A percentile compares a stretch with the other conserved stretches of the same genome.
Conservation (phyloP, 352 stramenopile species). For the Globisporangium emineosum region DNA sequence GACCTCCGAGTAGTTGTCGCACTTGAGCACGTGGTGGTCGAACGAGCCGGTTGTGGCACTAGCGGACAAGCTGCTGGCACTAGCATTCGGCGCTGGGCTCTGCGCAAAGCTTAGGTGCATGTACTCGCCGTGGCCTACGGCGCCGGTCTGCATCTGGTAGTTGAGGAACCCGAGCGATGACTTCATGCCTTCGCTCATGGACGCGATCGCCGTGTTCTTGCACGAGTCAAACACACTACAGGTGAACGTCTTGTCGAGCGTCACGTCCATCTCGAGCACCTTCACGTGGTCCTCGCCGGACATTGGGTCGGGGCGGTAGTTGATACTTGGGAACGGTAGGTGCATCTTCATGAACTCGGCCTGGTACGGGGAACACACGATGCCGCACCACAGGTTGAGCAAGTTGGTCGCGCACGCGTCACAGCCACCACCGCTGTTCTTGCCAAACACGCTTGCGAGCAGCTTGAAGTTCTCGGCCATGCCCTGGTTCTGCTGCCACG, state of each 20-base stretch:
- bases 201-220: slow-evolving; percentile 82
- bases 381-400: slow-evolving; percentile 83
- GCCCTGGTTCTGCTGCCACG: slow-evolving; percentile 89
- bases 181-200: slow-evolving; percentile 68
- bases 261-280: slow-evolving; percentile 76
- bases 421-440: slow-evolving; percentile 66
- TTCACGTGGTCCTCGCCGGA: slow-evolving; percentile 71
- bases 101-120: slow-evolving; percentile 73
- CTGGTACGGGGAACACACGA: slow-evolving; percentile 81
- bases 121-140: slow-evolving; percentile 86
- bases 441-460: slow-evolving; percentile 61
- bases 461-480: slow-evolving; percentile 87
- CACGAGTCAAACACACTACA: slow-evolving; percentile 84
- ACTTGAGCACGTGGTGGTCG: slow-evolving; percentile 57
- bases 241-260: slow-evolving; percentile 64
- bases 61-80: too few relatives aligned
- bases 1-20: slow-evolving; percentile 78
- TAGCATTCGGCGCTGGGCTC: slow-evolving; percentile 11
- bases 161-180: slow-evolving; percentile 86
- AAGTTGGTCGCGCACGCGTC: slow-evolving; percentile 82
- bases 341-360: slow-evolving; percentile 72
- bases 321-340: slow-evolving; percentile 60
- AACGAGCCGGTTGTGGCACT: slow-evolving; percentile 35
- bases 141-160: slow-evolving; percentile 87
- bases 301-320: slow-evolving; percentile 72